Conservation (phyloP, 176 grass and related monocot genomes). For the Lolium rigidum region DNA sequence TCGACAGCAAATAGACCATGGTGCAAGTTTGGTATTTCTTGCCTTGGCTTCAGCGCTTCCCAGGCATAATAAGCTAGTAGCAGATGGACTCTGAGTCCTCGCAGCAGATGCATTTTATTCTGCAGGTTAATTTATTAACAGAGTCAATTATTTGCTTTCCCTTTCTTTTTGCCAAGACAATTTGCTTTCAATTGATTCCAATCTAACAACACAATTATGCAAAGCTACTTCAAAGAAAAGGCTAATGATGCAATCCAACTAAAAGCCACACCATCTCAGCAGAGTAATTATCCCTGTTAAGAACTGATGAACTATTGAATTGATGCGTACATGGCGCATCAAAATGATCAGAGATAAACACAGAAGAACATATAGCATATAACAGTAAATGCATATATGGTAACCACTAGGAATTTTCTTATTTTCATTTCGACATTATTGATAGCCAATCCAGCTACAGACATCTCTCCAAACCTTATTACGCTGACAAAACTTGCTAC, state of each 20-base stretch:
- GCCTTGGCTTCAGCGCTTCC: conserved; percentile 26
- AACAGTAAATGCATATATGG: not conserved
- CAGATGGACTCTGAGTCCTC: not conserved
- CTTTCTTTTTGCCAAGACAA: not conserved
- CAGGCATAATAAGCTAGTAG: conserved; percentile 30
- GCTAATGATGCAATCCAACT: not conserved
- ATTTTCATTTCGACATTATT: conserved; percentile 31
- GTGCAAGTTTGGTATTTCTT: conserved; percentile 87
- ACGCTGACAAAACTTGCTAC: conserved; percentile 42
- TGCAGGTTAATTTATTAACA: not conserved
- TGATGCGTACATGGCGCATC: not conserved
- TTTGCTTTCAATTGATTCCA: conserved; percentile 20
- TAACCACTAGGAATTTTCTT: not conserved
- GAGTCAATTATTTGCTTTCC: conserved; percentile 21
- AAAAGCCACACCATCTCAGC: not conserved
- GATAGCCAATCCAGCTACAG: conserved; percentile 19
- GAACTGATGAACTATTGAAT: not conserved
- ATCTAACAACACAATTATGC: not conserved
- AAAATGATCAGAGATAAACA: not conserved
- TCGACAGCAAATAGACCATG: conserved; percentile 59
- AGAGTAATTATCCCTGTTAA: not conserved
- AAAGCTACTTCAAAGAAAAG: conserved; percentile 24
- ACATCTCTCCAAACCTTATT: conserved; percentile 36
- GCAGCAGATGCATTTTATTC: conserved; percentile 16
- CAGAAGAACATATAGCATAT: not conserved